These are phyloP conservation scores for Sequoia sempervirens DNA, from an alignment of 75 land plant species.

Conservation along the genomic window DNA sequence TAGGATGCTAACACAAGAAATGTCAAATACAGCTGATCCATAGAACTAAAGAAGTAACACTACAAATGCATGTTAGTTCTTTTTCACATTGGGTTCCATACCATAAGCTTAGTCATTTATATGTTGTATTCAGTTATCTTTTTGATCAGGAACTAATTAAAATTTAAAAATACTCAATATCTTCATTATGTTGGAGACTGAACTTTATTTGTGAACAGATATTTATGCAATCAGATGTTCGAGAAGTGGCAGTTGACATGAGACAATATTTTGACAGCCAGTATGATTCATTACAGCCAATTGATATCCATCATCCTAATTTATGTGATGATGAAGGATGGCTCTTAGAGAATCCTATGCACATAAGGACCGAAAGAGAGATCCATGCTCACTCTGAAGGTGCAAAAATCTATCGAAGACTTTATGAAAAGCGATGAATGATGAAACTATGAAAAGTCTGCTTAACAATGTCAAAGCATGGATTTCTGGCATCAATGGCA, in stretches of 20 bases:
- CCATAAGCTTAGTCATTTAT: background rate
- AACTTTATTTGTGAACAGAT: constrained; percentile 40
- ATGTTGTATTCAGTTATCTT: background rate
- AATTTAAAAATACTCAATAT: background rate
- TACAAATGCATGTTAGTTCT: background rate
- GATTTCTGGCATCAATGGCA: background rate
- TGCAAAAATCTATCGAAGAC: constrained; percentile 65
- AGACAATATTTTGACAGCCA: constrained; percentile 59
- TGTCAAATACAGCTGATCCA: background rate
- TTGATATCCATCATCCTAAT: constrained; percentile 20
- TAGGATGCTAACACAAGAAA: background rate
- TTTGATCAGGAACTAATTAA: background rate
- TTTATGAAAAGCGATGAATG: constrained; percentile 42
- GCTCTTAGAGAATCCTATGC: constrained; percentile 76
- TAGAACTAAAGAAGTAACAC: background rate
- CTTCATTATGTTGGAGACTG: background rate
- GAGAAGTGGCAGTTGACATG: constrained; percentile 86
- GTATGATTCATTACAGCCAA: constrained; percentile 24
- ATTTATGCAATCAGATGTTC: constrained; percentile 82
- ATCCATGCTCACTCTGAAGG: constrained; percentile 81
- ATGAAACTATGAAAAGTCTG: background rate
- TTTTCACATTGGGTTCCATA: background rate
- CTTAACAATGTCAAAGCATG: background rate
- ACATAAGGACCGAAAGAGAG: constrained; percentile 84
- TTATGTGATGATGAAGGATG: constrained; percentile 73